Conservation (phyloP, 345 rosid species). For the Acer saccharum region DNA sequence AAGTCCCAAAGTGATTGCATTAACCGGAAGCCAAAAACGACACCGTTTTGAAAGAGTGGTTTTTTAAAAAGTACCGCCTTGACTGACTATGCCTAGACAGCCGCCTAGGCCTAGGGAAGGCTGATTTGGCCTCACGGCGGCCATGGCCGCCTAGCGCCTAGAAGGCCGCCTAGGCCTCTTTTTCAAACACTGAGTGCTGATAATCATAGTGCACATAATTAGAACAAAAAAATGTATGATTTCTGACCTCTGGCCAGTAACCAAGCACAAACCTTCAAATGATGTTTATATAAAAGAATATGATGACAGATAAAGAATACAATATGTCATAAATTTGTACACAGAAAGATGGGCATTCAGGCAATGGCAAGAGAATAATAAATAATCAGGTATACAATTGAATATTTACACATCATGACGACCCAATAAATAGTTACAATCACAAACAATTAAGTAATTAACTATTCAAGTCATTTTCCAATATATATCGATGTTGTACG, state of each 20-base stretch:
- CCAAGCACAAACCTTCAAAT: background rate
- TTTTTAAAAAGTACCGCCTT: too few species aligned
- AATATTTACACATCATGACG: background rate
- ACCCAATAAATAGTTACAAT: background rate
- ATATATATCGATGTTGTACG: constrained; percentile 29
- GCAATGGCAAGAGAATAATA: constrained; percentile 3
- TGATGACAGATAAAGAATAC: background rate
- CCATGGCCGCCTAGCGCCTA: too few species aligned
- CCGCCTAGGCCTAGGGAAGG: too few species aligned
- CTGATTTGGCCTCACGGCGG: too few species aligned
- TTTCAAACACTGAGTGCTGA: background rate
- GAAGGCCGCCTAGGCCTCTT: too few species aligned
- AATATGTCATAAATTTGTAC: too few species aligned
- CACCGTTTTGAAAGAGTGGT: too few species aligned
- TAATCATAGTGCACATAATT: background rate
- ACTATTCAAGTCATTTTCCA: background rate
- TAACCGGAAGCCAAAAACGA: too few species aligned
- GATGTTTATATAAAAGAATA: background rate
- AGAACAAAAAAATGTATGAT: background rate
- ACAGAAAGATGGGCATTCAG: background rate
- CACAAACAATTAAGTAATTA: background rate
- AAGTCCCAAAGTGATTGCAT: too few species aligned
- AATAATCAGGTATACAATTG: background rate
- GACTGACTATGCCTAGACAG: too few species aligned
- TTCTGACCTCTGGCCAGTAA: background rate